Evolutionary conservation across 805 yeast genomes (phyloP), one percentile per base, ranked within the genome.

Genomic region (Ogataea polymorpha): DNA sequence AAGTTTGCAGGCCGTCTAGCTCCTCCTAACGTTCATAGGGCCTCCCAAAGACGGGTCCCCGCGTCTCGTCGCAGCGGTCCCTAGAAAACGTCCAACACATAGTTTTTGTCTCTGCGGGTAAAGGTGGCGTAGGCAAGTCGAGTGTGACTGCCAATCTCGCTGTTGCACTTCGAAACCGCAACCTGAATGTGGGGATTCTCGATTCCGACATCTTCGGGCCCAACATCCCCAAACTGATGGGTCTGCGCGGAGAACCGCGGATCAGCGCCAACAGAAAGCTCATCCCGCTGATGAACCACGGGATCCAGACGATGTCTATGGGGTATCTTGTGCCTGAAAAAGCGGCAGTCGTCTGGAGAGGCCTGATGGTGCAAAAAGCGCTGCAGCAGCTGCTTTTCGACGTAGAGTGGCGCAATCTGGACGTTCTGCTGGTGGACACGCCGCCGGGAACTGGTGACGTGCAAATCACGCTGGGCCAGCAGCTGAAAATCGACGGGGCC

Each of bases 361-460:
- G 96, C 0, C 62, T 86, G 30, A 79, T 87, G 79, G 90, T 87
- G 15, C 87, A 84, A 78, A 87, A 87, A 59, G 96, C 95, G 0
- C 59, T 87, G 17, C 88, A 87, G 51, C 96, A 87, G 55, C 68
- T 87, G n/a, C 57, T 87, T 8, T 87, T 82, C 52, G 95, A 87
- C 40, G 95, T 87, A 1, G 75, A 79, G 32, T 87, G 96, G 96
- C 46, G 45, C 12, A 67, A 69, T 20, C 57, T 86, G 32, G 95
- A 87, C 56, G 71, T 79, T 16, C 65, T 87, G 35, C 82, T 87
- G 2, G 67, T 87, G 9, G 96, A 87, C 53, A 75, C 87, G 85
- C 96, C 96, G 0, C 96, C 96, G 0, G 96, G 96, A 2, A 87
- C 96, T 0, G 96, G 96, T 14, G 96, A 87, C 57, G 81, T 86